Conservation (phyloP, 768 basidiomycete genomes). For the Tephrocybe sp. region DNA sequence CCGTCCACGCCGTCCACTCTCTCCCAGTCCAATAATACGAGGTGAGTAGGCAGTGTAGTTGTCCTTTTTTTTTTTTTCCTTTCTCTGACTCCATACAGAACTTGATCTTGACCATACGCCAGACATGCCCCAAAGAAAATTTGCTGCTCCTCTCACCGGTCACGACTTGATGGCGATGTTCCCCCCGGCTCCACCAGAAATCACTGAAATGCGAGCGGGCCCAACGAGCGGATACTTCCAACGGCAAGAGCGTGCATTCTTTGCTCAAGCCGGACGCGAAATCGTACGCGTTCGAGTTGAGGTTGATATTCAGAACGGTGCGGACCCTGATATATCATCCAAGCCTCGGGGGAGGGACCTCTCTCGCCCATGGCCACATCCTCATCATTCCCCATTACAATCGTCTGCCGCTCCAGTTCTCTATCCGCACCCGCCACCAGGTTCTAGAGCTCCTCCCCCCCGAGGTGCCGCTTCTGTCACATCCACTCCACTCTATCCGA, state of each 20-base stretch:
- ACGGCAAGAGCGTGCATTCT: conserved; percentile 77
- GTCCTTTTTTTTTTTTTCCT: background rate
- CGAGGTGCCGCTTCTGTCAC: conserved; percentile 33
- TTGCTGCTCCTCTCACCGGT: conserved; percentile 75
- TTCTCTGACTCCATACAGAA: background rate
- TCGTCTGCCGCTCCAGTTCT: conserved; percentile 28
- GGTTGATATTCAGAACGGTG: conserved; percentile 50
- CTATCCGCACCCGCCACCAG: conserved; percentile 34
- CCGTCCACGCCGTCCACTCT: conserved; percentile 55
- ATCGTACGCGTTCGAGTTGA: conserved; percentile 76
- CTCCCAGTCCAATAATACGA: conserved; percentile 62
- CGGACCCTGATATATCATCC: conserved; percentile 26
- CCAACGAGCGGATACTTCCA: conserved; percentile 76
- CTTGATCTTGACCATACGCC: conserved; percentile 54
- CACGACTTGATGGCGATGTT: conserved; percentile 88
- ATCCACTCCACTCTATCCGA: conserved; percentile 33
- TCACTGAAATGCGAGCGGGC: conserved; percentile 56
- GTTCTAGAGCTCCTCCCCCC: conserved; percentile 32
- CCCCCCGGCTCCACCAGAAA: conserved; percentile 66
- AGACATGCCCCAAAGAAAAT: conserved; percentile 53
- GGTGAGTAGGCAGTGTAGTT: conserved; percentile 44
- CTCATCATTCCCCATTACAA: conserved; percentile 36
- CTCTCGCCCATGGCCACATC: conserved; percentile 27
- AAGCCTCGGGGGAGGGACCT: conserved; percentile 23
- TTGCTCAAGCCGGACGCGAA: conserved; percentile 76